Percentiles rank a stretch among this genome's conserved stretches.
These are phyloP conservation scores for Syncephalastrum sp. DNA, from an alignment of 371 early-diverging fungal genomes.

Conservation along the genomic window DNA sequence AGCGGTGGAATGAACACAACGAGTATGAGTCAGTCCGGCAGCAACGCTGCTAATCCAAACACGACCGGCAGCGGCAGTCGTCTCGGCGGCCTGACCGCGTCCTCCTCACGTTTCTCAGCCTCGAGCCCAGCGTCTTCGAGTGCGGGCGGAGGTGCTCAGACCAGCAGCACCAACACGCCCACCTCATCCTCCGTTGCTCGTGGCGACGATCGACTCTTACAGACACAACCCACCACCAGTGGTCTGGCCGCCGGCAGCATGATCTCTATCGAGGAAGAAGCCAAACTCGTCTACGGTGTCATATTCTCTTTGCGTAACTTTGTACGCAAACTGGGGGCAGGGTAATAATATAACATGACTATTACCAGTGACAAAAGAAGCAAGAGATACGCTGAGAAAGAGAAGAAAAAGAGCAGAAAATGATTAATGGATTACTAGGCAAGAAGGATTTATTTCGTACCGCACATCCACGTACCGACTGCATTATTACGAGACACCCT, in stretches of 20 bases:
- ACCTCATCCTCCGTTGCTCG: conserved; percentile 25
- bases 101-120: conserved; percentile 35
- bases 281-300: conserved; percentile 93
- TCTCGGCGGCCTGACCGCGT: conserved; percentile 25
- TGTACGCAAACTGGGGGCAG: conserved; percentile 71
- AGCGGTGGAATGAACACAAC: conserved; percentile 28
- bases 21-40: conserved; percentile 20
- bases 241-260: conserved; percentile 53
- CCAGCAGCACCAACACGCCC: conserved; percentile 21
- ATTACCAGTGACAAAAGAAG: neutral
- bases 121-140: conserved; percentile 37
- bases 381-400: too few relatives aligned
- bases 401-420: neutral
- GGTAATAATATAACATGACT: conserved; percentile 17
- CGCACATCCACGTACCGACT: conserved; percentile 83
- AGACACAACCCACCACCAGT: conserved; percentile 19
- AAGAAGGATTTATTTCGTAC: conserved; percentile 78
- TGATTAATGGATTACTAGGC: conserved; percentile 27
- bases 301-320: conserved; percentile 87
- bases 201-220: conserved; percentile 23
- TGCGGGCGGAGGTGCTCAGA: conserved; percentile 16
- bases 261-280: conserved; percentile 82
- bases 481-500: conserved; percentile 87
- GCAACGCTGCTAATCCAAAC: conserved; percentile 4
- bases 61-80: conserved; percentile 22